phyloP scores from a whole-genome alignment of 2,329 filamentous ascomycete genomes.

The Alternaria dauci region DNA sequence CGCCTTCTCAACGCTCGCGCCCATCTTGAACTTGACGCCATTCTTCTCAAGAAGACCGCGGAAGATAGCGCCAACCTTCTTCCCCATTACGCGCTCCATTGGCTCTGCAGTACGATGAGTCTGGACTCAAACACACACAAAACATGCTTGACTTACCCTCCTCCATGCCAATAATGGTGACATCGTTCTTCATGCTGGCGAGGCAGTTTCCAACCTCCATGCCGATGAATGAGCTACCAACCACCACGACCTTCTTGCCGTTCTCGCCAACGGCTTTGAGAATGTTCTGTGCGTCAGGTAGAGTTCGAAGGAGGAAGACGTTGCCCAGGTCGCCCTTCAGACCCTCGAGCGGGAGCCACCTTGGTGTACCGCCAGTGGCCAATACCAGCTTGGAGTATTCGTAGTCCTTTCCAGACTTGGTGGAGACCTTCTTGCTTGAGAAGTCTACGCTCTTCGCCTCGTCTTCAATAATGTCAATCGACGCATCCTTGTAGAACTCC shows the following conservation, averaged over 20 bases:
- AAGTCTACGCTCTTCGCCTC: constrained; percentile 82
- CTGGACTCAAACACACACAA: neutral
- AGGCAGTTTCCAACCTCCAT: constrained; percentile 93
- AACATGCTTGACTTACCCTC: constrained; percentile 50
- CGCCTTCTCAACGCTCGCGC: constrained; percentile 82
- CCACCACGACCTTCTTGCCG: constrained; percentile 89
- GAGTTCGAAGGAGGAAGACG: constrained; percentile 81
- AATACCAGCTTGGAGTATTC: constrained; percentile 89
- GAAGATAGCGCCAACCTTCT: constrained; percentile 80
- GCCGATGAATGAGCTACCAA: constrained; percentile 95
- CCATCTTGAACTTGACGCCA: constrained; percentile 88
- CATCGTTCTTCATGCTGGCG: constrained; percentile 77
- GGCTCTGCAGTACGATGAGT: constrained; percentile 61
- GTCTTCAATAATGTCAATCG: constrained; percentile 64
- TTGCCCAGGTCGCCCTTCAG: constrained; percentile 83
- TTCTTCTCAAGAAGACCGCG: constrained; percentile 81
- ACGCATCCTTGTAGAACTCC: constrained; percentile 75
- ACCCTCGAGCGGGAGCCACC: constrained; percentile 78
- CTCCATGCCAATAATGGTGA: constrained; percentile 90
- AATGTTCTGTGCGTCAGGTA: constrained; percentile 82
- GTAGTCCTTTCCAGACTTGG: constrained; percentile 74
- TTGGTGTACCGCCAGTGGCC: constrained; percentile 83
- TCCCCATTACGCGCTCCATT: constrained; percentile 85
- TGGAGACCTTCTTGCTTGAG: constrained; percentile 73
- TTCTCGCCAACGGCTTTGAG: constrained; percentile 77